A percentile compares a stretch with the other conserved stretches of the same genome.
phyloP scores from a whole-genome alignment of 441 rosid genomes.

The Adansonia rubrostipa region DNA sequence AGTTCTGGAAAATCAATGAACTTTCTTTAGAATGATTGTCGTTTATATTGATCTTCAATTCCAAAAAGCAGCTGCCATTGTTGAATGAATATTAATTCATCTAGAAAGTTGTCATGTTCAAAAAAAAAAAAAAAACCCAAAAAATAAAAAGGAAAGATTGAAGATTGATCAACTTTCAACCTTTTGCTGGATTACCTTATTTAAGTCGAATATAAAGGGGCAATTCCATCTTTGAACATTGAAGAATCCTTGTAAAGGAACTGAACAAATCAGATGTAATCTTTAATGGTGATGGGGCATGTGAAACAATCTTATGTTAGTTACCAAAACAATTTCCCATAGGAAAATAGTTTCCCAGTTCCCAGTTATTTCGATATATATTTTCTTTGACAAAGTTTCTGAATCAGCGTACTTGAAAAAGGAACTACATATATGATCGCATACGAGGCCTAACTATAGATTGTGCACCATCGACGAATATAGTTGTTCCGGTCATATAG shows the following conservation, averaged over 20 bases:
- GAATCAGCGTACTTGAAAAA: background rate
- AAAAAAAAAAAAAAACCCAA: background rate
- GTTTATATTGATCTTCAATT: background rate
- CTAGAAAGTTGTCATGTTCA: background rate
- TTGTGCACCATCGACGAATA: conserved; percentile 84
- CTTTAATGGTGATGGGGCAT: background rate
- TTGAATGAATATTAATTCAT: conserved; percentile 1
- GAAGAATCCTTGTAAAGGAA: background rate
- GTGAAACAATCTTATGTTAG: background rate
- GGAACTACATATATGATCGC: conserved; percentile 64
- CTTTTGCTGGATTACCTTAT: background rate
- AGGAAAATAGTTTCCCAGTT: too few relatives aligned
- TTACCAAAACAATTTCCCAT: too few relatives aligned
- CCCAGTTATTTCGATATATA: too few relatives aligned
- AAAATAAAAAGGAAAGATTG: background rate
- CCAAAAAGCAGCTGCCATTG: conserved; percentile 13
- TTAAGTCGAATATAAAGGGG: background rate
- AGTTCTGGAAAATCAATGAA: background rate
- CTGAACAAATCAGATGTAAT: too few relatives aligned
- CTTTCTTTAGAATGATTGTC: conserved; percentile 11
- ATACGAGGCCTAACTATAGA: conserved; percentile 78
- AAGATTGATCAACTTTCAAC: conserved; percentile 11
- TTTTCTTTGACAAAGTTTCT: background rate
- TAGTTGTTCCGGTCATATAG: conserved; percentile 79
- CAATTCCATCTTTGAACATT: background rate